Evolutionary conservation across 345 rosid genomes (phyloP).

Genomic region (Mercurialis annua): DNA sequence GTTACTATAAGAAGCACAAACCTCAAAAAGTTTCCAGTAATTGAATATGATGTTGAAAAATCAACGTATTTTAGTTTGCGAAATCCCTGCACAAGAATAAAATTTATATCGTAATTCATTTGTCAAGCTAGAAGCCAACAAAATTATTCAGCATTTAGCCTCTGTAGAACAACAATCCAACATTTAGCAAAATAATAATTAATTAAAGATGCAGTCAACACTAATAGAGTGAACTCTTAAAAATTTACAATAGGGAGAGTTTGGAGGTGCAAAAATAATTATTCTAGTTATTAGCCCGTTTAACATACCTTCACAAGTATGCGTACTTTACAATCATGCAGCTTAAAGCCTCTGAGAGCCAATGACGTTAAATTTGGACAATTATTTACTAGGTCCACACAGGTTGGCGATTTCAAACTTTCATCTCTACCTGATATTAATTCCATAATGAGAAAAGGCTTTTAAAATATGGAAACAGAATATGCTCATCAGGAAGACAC

Average conservation of each 20-base stretch:
- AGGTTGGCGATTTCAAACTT: slow-evolving; percentile 54
- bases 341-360: slow-evolving; percentile 82
- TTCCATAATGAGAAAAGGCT: slow-evolving; percentile 25
- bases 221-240: background rate
- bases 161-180: background rate
- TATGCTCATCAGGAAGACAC: slow-evolving; percentile 19
- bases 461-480: slow-evolving; percentile 12
- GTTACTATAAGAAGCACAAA: slow-evolving; percentile 18
- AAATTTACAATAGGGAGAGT: background rate
- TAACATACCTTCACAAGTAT: slow-evolving; percentile 58
- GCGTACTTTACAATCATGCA: slow-evolving; percentile 56
- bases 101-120: background rate
- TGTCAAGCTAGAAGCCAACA: background rate
- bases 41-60: slow-evolving; percentile 63
- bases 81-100: slow-evolving; percentile 49
- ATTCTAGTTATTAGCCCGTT: background rate
- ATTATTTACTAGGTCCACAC: slow-evolving; percentile 61
- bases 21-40: slow-evolving; percentile 82
- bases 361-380: slow-evolving; percentile 68
- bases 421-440: slow-evolving; percentile 59
- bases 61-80: slow-evolving; percentile 63
- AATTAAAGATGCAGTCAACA: background rate
- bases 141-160: background rate
- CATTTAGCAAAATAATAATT: background rate
- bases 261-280: background rate